A percentile compares a stretch with the other conserved stretches of the same genome.
Evolutionary conservation across 768 basidiomycete genomes (phyloP).

Genomic region (Candolleomyces efflorescens): DNA sequence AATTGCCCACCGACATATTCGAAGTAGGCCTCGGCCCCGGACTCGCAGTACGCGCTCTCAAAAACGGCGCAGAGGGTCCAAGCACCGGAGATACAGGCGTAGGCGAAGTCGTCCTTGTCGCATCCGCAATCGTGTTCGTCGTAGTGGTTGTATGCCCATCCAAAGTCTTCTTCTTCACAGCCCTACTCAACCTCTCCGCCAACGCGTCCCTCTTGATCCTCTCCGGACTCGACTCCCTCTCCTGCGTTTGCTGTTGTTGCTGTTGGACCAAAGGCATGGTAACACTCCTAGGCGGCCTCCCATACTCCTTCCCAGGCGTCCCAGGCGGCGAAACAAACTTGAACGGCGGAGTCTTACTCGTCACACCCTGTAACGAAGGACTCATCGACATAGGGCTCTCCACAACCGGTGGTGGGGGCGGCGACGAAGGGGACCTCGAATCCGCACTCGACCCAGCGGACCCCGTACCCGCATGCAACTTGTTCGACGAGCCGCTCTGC

Average conservation of each 20-base stretch:
- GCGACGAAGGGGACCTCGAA: background rate
- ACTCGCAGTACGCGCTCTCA: background rate
- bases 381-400: slow-evolving; percentile 21
- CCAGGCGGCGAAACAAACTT: slow-evolving; percentile 33
- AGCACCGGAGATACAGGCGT: background rate
- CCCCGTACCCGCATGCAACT: background rate
- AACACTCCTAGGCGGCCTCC: slow-evolving; percentile 7
- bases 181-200: slow-evolving; percentile 38
- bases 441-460: too few species aligned
- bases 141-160: background rate
- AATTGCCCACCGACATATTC: background rate
- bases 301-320: slow-evolving; percentile 24
- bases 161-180: slow-evolving; percentile 24
- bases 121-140: background rate
- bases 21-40: background rate
- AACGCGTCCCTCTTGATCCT: slow-evolving; percentile 30
- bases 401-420: slow-evolving; percentile 5
- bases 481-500: too few species aligned
- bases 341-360: slow-evolving; percentile 27
- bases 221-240: slow-evolving; percentile 19
- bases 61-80: background rate
- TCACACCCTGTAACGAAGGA: slow-evolving; percentile 14
- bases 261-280: slow-evolving; percentile 1
- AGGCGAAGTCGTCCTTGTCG: background rate
- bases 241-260: too few species aligned